phyloP scores from a whole-genome alignment of 163 green algal genomes.

The Scenedesmus sp. region DNA sequence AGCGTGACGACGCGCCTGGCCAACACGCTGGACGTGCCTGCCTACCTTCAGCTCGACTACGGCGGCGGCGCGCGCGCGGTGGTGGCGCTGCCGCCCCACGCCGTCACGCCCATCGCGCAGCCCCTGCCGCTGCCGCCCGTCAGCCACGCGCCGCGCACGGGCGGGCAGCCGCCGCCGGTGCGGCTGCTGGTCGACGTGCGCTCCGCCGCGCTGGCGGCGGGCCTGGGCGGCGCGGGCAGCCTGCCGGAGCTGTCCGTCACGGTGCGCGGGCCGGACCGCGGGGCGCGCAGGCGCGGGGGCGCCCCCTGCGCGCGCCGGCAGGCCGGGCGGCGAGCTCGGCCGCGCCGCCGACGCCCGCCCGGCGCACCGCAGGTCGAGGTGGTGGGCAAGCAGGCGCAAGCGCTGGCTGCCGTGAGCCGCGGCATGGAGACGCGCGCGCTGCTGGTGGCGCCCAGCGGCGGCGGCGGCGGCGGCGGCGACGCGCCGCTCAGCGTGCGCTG shows the following conservation, averaged over 20 bases:
- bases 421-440: constrained; percentile 54
- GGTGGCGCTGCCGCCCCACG: constrained; percentile 49
- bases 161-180: constrained; percentile 45
- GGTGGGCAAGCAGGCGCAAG: background rate
- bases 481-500: constrained; percentile 26
- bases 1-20: constrained; percentile 51
- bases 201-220: constrained; percentile 23
- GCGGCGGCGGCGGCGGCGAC: background rate
- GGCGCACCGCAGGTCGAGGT: constrained; percentile 29
- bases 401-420: constrained; percentile 42
- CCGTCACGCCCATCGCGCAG: constrained; percentile 51
- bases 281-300: constrained; percentile 52
- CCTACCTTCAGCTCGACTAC: constrained; percentile 77
- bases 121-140: constrained; percentile 63
- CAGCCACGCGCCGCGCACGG: constrained; percentile 19
- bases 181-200: constrained; percentile 73
- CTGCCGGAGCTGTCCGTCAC: constrained; percentile 53
- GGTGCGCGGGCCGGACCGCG: constrained; percentile 33
- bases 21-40: constrained; percentile 73
- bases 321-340: too few relatives aligned
- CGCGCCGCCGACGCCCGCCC: too few relatives aligned
- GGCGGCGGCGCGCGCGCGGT: constrained; percentile 62
- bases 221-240: background rate
- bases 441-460: background rate
- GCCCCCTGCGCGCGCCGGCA: too few relatives aligned